These are phyloP conservation scores for Russula olivacea DNA, from an alignment of 768 basidiomycete species.

Conservation along the genomic window DNA sequence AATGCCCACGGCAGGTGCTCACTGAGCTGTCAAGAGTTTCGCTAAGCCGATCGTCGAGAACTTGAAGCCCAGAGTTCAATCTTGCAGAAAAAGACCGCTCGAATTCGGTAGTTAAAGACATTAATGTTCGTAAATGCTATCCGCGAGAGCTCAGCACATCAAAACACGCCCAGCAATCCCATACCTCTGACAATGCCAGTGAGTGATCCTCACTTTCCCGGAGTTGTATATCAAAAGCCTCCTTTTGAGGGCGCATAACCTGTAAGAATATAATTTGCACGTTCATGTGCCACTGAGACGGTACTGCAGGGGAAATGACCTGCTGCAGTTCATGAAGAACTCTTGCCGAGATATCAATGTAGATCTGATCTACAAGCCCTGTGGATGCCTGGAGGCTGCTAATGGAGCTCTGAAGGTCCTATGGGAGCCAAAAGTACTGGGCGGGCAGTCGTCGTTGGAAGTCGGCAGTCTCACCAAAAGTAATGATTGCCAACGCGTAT, in stretches of 20 bases:
- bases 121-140: constrained; percentile 10
- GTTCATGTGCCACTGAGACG: background rate
- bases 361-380: constrained; percentile 8
- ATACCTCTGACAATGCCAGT: constrained; percentile 14
- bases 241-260: constrained; percentile 13
- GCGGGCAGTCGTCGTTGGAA: background rate
- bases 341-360: constrained; percentile 4
- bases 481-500: constrained; percentile 12
- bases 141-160: background rate
- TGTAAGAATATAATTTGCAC: background rate
- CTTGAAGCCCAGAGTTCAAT: constrained; percentile 5
- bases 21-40: constrained; percentile 6
- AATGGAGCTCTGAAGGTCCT: constrained; percentile 16
- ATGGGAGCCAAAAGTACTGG: background rate
- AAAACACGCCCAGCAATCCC: background rate
- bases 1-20: background rate
- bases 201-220: constrained; percentile 13
- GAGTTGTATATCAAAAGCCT: constrained; percentile 12
- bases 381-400: constrained; percentile 7
- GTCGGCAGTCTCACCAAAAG: constrained; percentile 7
- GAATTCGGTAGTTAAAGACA: constrained; percentile 14
- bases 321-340: constrained; percentile 13
- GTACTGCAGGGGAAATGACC: background rate
- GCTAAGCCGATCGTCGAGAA: constrained; percentile 7
- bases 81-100: constrained; percentile 10